Evolutionary conservation across 352 stramenopile species (phyloP).

Genomic region (Phytophthora ramorum): DNA sequence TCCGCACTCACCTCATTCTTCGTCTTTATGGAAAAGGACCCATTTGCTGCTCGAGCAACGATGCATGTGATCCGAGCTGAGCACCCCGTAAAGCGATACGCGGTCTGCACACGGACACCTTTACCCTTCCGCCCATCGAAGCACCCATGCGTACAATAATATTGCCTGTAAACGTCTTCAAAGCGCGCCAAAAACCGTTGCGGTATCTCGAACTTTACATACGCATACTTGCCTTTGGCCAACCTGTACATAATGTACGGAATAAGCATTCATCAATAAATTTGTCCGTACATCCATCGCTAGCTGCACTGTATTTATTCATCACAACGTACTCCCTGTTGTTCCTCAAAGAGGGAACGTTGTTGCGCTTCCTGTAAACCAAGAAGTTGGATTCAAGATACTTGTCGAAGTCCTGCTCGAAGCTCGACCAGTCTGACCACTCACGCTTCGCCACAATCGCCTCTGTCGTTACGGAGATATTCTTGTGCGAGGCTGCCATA

Average conservation of each 20-base stretch:
- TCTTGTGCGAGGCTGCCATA: not conserved
- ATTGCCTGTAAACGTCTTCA: slow-evolving; percentile 7
- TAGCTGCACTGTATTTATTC: not conserved
- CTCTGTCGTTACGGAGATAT: not conserved
- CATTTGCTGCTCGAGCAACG: not conserved
- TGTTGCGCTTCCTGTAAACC: slow-evolving; percentile 11
- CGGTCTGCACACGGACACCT: not conserved
- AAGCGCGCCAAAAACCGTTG: not conserved
- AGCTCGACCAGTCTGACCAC: not conserved
- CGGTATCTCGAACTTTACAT: slow-evolving; percentile 4
- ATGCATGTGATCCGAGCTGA: not conserved
- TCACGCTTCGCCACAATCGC: not conserved
- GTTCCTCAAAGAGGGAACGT: not conserved
- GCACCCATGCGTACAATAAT: slow-evolving; percentile 14
- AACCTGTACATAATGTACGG: not conserved
- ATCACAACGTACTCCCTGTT: slow-evolving; percentile 6
- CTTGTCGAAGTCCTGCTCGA: not conserved
- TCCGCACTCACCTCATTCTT: not conserved
- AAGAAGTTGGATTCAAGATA: slow-evolving; percentile 1
- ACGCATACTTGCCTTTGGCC: not conserved
- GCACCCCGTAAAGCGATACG: not conserved
- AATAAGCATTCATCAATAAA: not conserved
- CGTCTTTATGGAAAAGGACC: not conserved
- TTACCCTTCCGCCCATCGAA: slow-evolving; percentile 2
- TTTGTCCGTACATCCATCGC: too few species aligned